Conservation (phyloP, 441 rosid species). For the Biscutella auriculata region DNA sequence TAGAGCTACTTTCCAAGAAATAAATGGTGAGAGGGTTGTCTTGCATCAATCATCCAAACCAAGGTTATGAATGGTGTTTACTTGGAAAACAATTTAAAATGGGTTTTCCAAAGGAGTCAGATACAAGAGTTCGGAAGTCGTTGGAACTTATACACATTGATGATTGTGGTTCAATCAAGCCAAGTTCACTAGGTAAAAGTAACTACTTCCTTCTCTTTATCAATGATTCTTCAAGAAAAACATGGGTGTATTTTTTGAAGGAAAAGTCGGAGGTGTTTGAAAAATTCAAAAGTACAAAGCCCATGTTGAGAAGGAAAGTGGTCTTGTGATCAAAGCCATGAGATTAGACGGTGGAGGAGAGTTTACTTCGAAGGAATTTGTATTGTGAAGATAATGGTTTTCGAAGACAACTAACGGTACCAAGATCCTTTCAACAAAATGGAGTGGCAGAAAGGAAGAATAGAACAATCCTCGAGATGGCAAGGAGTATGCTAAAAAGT, state of each 20-base stretch:
- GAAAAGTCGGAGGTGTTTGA: not conserved
- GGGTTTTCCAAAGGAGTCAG: not conserved
- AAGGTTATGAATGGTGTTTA: no score
- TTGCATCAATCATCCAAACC: no score
- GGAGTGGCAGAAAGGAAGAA: no score
- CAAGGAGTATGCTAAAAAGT: no score
- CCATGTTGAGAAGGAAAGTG: not conserved
- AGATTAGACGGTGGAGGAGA: not conserved
- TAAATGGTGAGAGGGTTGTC: not conserved
- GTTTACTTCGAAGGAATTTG: no score
- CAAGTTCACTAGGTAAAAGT: not conserved
- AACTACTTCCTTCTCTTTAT: slow-evolving; percentile 1
- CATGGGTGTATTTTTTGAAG: not conserved
- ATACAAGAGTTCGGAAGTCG: not conserved
- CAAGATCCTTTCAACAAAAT: no score
- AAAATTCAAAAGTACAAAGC: not conserved
- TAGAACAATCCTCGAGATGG: no score
- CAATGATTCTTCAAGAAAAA: not conserved
- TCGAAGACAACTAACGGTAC: no score
- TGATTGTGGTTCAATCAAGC: not conserved
- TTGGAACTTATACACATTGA: not conserved
- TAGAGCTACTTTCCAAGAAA: not conserved
- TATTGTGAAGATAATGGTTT: no score
- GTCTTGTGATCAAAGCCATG: not conserved
- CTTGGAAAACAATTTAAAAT: not conserved